Evolutionary conservation across 2,329 filamentous ascomycete species (phyloP).

Genomic region (Apiospora marii): DNA sequence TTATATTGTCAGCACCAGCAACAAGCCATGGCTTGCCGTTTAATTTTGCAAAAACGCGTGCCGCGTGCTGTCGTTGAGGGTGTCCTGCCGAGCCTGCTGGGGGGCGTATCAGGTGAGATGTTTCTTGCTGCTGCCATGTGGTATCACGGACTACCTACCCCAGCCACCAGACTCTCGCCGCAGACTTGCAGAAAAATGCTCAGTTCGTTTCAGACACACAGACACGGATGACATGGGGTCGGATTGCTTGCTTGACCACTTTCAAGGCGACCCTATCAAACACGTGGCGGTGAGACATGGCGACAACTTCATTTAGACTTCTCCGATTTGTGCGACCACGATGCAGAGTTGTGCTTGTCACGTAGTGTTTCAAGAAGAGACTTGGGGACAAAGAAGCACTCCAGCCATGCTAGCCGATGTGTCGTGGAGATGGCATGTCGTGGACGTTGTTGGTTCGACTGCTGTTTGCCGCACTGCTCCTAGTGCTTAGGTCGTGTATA

Average conservation of each 20-base stretch:
- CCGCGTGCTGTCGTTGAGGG: not conserved
- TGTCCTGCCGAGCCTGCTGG: not conserved
- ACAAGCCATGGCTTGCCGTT: slow-evolving; percentile 1
- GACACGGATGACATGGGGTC: not conserved
- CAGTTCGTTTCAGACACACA: not conserved
- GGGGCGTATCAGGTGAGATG: not conserved
- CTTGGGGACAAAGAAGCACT: not conserved
- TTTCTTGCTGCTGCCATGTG: slow-evolving; percentile 1
- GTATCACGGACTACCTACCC: slow-evolving; percentile 11
- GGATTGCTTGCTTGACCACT: slow-evolving; percentile 8
- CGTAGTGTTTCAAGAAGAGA: slow-evolving; percentile 16
- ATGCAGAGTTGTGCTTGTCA: not conserved
- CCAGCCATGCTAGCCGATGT: not conserved
- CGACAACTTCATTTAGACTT: slow-evolving; percentile 7
- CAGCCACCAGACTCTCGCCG: not conserved
- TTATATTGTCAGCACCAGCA: slow-evolving; percentile 20
- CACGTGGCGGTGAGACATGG: slow-evolving; percentile 19
- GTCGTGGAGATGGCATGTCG: not conserved
- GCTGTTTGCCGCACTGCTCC: not conserved
- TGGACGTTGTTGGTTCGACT: slow-evolving; percentile 15
- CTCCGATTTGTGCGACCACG: not conserved
- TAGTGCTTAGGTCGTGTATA: not conserved
- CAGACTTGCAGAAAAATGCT: not conserved
- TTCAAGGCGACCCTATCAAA: slow-evolving; percentile 20
- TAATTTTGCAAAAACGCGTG: not conserved